Conservation (phyloP, 768 basidiomycete species). For the Clathrus columnatus region DNA sequence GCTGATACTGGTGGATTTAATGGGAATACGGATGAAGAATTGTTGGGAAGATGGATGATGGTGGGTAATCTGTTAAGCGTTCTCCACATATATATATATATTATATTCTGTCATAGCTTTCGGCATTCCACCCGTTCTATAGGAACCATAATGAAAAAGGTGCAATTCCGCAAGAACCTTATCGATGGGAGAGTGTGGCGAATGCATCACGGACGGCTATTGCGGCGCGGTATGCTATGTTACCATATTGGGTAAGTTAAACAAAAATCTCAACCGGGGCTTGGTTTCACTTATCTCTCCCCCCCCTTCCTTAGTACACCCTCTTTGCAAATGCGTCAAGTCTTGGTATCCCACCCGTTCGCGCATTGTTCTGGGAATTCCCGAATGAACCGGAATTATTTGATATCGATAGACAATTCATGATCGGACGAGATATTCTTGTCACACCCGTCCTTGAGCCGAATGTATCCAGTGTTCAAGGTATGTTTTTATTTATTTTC, state of each 20-base stretch:
- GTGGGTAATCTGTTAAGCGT: neutral
- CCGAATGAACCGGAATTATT: slow-evolving; percentile 60
- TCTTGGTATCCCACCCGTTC: slow-evolving; percentile 59
- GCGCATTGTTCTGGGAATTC: slow-evolving; percentile 74
- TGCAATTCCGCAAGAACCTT: slow-evolving; percentile 72
- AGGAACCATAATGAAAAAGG: slow-evolving; percentile 65
- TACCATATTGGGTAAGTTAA: slow-evolving; percentile 68
- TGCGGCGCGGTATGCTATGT: slow-evolving; percentile 55
- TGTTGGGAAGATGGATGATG: slow-evolving; percentile 82
- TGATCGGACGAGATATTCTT: slow-evolving; percentile 61
- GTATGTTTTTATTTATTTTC: slow-evolving; percentile 25
- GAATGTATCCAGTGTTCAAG: slow-evolving; percentile 58
- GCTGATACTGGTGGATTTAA: slow-evolving; percentile 67
- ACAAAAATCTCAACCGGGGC: neutral
- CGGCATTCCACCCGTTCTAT: slow-evolving; percentile 76
- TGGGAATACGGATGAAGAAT: slow-evolving; percentile 68
- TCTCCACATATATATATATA: neutral
- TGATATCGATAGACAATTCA: slow-evolving; percentile 56
- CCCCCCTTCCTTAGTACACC: slow-evolving; percentile 42
- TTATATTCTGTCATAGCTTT: slow-evolving; percentile 33
- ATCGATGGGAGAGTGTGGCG: slow-evolving; percentile 73
- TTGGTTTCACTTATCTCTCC: neutral
- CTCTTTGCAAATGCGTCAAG: slow-evolving; percentile 62
- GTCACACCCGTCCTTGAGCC: slow-evolving; percentile 69
- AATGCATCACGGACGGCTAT: slow-evolving; percentile 66